Conservation (phyloP, 1,284 basidiomycete species). For the Psilocybe mexicana region DNA sequence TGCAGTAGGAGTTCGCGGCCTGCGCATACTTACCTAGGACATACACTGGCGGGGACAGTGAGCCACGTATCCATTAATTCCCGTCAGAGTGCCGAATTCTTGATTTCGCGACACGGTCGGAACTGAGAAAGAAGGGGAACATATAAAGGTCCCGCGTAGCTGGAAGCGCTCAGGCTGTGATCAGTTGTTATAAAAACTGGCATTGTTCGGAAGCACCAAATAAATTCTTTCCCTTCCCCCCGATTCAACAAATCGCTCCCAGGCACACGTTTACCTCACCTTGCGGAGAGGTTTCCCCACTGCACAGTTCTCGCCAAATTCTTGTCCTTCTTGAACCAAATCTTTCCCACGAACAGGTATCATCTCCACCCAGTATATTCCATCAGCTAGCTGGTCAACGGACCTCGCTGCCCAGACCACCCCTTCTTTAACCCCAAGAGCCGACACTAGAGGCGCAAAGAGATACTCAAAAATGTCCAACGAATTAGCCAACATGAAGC, state of each 20-base stretch:
- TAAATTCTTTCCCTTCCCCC: not conserved
- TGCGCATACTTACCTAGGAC: no score
- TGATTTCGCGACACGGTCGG: not conserved
- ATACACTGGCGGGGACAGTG: no score
- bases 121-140: not conserved
- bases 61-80: not conserved
- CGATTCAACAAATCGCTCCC: not conserved
- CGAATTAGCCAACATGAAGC: not conserved
- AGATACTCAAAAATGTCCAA: not conserved
- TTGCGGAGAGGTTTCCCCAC: not conserved
- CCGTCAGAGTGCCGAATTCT: not conserved
- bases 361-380: not conserved
- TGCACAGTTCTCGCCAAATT: not conserved
- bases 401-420: not conserved
- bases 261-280: not conserved
- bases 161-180: slow-evolving; percentile 2
- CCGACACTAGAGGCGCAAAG: no score
- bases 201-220: not conserved
- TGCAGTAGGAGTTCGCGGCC: no score
- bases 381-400: not conserved
- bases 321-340: not conserved
- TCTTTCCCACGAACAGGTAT: not conserved
- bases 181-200: not conserved
- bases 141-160: not conserved
- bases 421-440: not conserved